Percentiles rank a stretch among this genome's conserved stretches.
Conservation (phyloP, 192 early-diverging fungal genomes). For the Coemansia sp. region DNA sequence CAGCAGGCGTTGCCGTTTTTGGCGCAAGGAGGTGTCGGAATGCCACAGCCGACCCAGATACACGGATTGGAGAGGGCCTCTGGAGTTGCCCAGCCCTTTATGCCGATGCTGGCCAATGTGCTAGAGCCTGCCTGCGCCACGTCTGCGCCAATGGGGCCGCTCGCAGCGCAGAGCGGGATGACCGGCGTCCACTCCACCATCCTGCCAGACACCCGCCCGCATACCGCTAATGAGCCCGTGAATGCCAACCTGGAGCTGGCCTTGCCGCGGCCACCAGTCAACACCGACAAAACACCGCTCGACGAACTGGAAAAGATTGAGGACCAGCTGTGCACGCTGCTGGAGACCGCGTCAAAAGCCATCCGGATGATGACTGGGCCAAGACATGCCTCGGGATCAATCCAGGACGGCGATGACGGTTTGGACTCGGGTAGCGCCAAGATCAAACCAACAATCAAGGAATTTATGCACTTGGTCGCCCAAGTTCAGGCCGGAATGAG, state of each 20-base stretch:
- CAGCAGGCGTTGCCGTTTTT: background rate
- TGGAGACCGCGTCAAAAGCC: constrained; percentile 25
- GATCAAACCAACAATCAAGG: constrained; percentile 21
- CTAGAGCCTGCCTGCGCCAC: background rate
- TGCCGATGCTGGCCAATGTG: background rate
- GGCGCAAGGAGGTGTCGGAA: background rate
- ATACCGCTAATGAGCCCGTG: background rate
- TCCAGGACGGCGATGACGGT: background rate
- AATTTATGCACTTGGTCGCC: constrained; percentile 36
- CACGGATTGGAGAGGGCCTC: background rate
- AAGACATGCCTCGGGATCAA: background rate
- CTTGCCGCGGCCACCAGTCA: background rate
- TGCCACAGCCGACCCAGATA: background rate
- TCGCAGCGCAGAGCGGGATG: constrained; percentile 4
- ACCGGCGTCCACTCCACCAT: constrained; percentile 35
- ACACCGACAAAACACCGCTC: constrained; percentile 6
- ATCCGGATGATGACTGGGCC: constrained; percentile 34
- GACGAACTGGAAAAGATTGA: constrained; percentile 40
- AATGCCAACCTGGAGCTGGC: constrained; percentile 11
- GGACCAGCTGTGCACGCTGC: constrained; percentile 29
- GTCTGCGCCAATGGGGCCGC: background rate
- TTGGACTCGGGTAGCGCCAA: constrained; percentile 7
- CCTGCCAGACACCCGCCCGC: background rate
- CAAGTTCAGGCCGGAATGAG: constrained; percentile 30
- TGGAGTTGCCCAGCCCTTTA: background rate